Evolutionary conservation across 257 asterid genomes (phyloP).

Genomic region (Asclepias syriaca): DNA sequence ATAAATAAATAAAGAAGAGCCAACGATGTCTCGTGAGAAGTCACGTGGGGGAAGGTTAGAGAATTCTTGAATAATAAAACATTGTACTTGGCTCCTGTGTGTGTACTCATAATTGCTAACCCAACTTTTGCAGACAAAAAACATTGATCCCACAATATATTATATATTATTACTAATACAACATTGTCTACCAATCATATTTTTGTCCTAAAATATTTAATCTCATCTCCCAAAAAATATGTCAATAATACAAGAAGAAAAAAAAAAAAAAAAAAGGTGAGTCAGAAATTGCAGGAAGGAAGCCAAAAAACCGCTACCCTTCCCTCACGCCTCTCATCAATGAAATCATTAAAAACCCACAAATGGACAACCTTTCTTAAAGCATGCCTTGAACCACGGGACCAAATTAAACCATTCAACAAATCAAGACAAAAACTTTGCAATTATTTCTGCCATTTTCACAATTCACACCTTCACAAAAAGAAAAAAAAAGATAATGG

Average conservation of each 20-base stretch:
- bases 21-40: neutral
- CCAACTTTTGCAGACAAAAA: constrained; percentile 53
- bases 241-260: too few species aligned
- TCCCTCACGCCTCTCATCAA: constrained; percentile 23
- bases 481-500: neutral
- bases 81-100: constrained; percentile 56
- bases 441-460: neutral
- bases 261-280: neutral
- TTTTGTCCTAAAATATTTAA: too few species aligned
- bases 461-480: too few species aligned
- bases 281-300: too few species aligned
- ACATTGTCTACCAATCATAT: too few species aligned
- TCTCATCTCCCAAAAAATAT: too few species aligned
- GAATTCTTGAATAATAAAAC: constrained; percentile 34
- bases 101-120: constrained; percentile 63
- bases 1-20: neutral
- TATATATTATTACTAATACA: neutral
- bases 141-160: neutral
- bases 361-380: constrained; percentile 31
- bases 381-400: constrained; percentile 62
- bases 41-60: constrained; percentile 19
- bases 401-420: constrained; percentile 5
- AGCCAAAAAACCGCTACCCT: constrained; percentile 5
- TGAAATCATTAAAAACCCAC: constrained; percentile 30
- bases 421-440: neutral